Evolutionary conservation across 805 yeast species (phyloP), one percentile per base, ranked within the genome.

Genomic region (Wickerhamiella kurtzmanii): DNA sequence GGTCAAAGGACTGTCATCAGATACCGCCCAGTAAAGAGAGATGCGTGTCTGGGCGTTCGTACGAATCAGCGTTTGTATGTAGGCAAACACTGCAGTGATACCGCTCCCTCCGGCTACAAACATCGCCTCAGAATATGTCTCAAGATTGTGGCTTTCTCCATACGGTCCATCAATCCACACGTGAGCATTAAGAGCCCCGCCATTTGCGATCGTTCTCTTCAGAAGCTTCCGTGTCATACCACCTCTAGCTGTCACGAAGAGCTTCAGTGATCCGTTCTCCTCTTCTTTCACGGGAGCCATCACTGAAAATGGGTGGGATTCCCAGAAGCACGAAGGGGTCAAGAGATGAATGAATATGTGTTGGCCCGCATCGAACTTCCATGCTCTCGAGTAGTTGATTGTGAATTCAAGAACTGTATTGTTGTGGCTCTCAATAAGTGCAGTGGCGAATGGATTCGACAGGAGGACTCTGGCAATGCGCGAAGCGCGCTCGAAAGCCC

Each of bases 61-160:
- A n/a, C n/a, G n/a, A n/a, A 25, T 11, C 32, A 22, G 22, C 42
- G 35, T 20, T 32, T 52, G 56, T 13, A 51, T 45, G 35, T 52
- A 52, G 2, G 55, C 43, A n/a, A 47, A 47, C 6, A 48, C 47
- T 1, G 48, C 83, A 0, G 89, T 79, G 45, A 82, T 67, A 46
- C 89, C 92, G 46, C 76, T 77, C 28, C 89, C 89, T 43, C 86
- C 87, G 5, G 88, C 80, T 20, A 82, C 51, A 40, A 80, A 69
- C 4, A 80, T 68, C 3, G 79, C 72, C 48, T 73, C 70, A 43
- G 76, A 73, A 53, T 71, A 79, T 40, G 66, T 64, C 21, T 66
- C 63, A 15, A 76, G 63, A 1, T 79, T 73, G 2, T 74, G 59
- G 2, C 71, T 51, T 37, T 68, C 66, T 2, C 88, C 84, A 56